Conservation (phyloP, 73 alveolate genomes). For the Tetrahymena elliotti region DNA sequence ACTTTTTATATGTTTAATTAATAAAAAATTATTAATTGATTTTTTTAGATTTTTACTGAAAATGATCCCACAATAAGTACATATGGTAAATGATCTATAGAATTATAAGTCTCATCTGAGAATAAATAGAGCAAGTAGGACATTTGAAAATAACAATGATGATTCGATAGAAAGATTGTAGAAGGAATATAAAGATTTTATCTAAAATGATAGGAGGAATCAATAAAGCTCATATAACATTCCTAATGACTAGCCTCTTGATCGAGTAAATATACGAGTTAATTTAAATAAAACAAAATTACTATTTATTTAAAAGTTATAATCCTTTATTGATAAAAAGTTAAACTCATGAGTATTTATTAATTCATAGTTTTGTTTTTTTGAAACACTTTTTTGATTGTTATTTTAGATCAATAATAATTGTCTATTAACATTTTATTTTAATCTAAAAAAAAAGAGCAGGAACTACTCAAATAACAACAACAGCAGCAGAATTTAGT, state of each 20-base stretch:
- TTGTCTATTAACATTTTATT: background rate
- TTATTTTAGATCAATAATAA: background rate
- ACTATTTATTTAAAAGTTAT: background rate
- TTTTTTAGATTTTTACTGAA: background rate
- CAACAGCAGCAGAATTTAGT: background rate
- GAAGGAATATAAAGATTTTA: background rate
- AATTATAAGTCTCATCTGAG: background rate
- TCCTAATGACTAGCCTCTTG: background rate
- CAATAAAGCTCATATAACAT: background rate
- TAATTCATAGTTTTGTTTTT: background rate
- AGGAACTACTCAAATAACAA: background rate
- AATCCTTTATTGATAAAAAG: background rate
- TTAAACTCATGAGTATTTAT: background rate
- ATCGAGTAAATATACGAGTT: background rate
- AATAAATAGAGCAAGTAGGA: background rate
- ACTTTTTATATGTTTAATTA: background rate
- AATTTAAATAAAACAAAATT: background rate
- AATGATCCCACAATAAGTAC: background rate
- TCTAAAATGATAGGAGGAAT: background rate
- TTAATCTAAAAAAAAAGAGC: background rate
- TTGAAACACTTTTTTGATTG: background rate
- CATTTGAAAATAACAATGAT: background rate
- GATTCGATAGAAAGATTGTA: background rate
- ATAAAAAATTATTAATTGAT: too few species aligned
- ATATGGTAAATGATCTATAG: background rate